Evolutionary conservation across 257 asterid species (phyloP).

Genomic region (Solanum acaule): DNA sequence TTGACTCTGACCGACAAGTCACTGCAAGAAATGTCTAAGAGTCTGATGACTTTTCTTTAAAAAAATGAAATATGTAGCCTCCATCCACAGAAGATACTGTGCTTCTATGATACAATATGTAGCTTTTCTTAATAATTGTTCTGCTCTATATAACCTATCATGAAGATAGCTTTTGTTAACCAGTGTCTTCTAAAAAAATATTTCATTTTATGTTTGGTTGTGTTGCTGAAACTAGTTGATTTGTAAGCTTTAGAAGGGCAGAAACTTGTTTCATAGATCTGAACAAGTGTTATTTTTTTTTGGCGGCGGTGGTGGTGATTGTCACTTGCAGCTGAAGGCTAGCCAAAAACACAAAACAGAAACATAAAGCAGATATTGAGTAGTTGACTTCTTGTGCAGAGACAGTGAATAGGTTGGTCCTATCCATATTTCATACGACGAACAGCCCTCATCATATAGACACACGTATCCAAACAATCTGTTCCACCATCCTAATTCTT

Average conservation of each 20-base stretch:
- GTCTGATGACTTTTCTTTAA: not conserved
- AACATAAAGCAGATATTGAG: not conserved
- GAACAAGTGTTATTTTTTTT: not conserved
- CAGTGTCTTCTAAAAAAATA: not conserved
- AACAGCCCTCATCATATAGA: not conserved
- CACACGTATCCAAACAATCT: not conserved
- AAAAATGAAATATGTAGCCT: not conserved
- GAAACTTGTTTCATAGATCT: not conserved
- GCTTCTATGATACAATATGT: not conserved
- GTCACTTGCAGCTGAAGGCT: not conserved
- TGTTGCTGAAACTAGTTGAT: not conserved
- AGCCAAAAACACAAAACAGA: not conserved
- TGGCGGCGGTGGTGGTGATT: not conserved
- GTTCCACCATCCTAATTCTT: not conserved
- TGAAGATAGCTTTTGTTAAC: not conserved
- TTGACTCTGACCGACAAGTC: not conserved
- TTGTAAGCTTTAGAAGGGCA: not conserved
- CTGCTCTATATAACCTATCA: not conserved
- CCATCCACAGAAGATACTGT: not conserved
- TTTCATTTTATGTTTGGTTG: not conserved
- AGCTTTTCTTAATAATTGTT: not conserved
- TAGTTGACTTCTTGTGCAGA: not conserved
- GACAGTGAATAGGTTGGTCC: not conserved
- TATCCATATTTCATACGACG: not conserved
- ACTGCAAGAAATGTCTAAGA: not conserved